A percentile compares a stretch with the other conserved stretches of the same genome.
Evolutionary conservation across 208 protist species (phyloP).

Genomic region (Trypanosoma vivax): DNA sequence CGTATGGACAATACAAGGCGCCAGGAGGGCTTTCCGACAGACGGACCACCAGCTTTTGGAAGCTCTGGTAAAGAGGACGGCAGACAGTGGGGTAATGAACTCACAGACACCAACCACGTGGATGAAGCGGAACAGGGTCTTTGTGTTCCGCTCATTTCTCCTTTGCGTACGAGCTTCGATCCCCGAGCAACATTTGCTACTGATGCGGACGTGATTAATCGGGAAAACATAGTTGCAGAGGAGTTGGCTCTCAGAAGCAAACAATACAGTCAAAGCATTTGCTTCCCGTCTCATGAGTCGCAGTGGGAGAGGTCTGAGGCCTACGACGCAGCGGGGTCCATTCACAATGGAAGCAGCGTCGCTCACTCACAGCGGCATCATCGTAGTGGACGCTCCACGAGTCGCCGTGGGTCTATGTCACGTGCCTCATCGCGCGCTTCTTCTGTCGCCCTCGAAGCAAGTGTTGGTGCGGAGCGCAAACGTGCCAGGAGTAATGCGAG

Average conservation of each 20-base stretch:
- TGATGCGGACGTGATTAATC: slow-evolving; percentile 16
- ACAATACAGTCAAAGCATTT: slow-evolving; percentile 38
- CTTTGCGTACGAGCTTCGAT: slow-evolving; percentile 32
- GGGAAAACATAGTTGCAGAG: slow-evolving; percentile 17
- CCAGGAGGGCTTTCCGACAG: not conserved
- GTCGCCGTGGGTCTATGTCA: slow-evolving; percentile 11
- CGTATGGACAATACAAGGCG: slow-evolving; percentile 3
- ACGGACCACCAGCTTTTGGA: slow-evolving; percentile 1
- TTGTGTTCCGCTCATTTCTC: slow-evolving; percentile 17
- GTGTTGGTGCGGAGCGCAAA: not conserved
- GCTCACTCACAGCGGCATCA: not conserved
- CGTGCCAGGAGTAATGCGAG: slow-evolving; percentile 4
- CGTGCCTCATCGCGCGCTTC: slow-evolving; percentile 20
- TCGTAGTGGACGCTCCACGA: not conserved
- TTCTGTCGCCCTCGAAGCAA: slow-evolving; percentile 1
- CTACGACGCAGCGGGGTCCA: slow-evolving; percentile 8
- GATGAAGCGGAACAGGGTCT: no score
- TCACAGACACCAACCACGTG: no score
- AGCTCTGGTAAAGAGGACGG: no score
- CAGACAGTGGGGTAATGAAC: no score
- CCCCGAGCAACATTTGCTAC: slow-evolving; percentile 26
- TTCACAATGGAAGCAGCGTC: not conserved
- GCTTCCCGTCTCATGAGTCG: slow-evolving; percentile 36
- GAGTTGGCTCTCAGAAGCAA: slow-evolving; percentile 24
- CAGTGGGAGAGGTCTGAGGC: slow-evolving; percentile 24